Base-by-base conservation (phyloP, 2,329 filamentous ascomycete species). In the Aureobasidium sp. region DNA sequence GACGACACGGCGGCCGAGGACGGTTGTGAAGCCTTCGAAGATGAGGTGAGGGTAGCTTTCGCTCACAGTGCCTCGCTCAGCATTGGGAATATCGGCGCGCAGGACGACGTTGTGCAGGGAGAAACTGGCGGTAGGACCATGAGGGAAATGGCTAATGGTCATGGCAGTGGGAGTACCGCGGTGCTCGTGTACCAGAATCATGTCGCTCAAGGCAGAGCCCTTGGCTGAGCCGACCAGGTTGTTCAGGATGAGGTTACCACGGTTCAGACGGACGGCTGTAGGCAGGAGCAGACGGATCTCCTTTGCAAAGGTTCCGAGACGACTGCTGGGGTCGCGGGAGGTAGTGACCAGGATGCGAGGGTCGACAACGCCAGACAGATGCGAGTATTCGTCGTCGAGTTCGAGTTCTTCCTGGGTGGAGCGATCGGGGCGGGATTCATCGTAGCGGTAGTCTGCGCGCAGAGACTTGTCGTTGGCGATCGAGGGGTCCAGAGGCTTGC, bases 41-140 rank as follows among this genome's bases (percentile, higher is more conserved):
- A 99, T 90, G 2, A 99, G 80, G 71, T 97, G 93, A 0, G 94
- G 94, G 69, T 97, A 99, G 41, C 86, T 88, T 76, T 99, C 94
- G 65, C 86, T 90, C 52, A 97, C 91, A 1, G 91, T 96, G 52
- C 94, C 94, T 63, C 89, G 84, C 9, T 91, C 85, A 45, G 88
- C 85, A 66, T 94, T 91, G 1, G 94, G 93, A 22, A 99, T 96
- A 72, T 99, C 94, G 64, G 92, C 90, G 48, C 94, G 86, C 56
- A 99, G 80, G 11, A 97, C 88, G 3, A 97, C 93, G 67, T 99
- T 97, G 74, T 96, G 90, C 20, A 97, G 79, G 5, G 87, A 91
- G 75, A 96, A 96, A 11, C 88, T 91, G 34, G 87, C 87, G 5
- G 90, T 96, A 0, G 91, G 91, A 0, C 92, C 91, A 70, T 96